Percentiles rank a stretch among this genome's conserved stretches.
These are phyloP conservation scores for Cyclotella kingstonii DNA, from an alignment of 108 stramenopile species.

Conservation along the genomic window DNA sequence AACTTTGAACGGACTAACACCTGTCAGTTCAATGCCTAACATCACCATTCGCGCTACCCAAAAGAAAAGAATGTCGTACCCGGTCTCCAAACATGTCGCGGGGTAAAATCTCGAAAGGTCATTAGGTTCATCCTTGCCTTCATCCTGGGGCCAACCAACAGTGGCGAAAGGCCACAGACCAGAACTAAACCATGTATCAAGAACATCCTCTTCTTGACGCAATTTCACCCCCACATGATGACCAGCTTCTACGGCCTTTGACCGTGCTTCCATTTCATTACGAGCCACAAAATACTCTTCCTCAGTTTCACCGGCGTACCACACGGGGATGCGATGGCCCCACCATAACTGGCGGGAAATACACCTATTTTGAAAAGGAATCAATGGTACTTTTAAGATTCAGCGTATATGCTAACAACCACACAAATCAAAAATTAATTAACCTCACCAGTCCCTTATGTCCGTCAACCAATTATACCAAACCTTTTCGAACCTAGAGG, in stretches of 20 bases:
- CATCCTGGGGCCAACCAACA: conserved; percentile 87
- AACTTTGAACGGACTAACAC: conserved; percentile 90
- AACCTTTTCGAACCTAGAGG: conserved; percentile 87
- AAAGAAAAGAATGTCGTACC: conserved; percentile 99
- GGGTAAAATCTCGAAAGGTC: conserved; percentile 93
- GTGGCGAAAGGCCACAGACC: conserved; percentile 98
- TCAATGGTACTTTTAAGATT: background rate
- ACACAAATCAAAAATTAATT: background rate
- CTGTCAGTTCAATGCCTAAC: conserved; percentile 93
- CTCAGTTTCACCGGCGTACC: conserved; percentile 79
- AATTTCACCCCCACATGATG: conserved; percentile 64
- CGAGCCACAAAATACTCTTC: conserved; percentile 85
- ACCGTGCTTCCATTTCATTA: conserved; percentile 79
- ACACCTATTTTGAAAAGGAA: conserved; percentile 30
- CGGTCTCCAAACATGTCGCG: conserved; percentile 94
- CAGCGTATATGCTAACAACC: background rate
- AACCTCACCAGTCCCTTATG: conserved; percentile 90
- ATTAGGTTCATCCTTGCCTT: conserved; percentile 51
- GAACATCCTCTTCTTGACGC: conserved; percentile 92
- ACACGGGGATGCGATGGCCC: conserved; percentile 97
- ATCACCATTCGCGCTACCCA: conserved; percentile 99
- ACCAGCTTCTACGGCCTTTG: conserved; percentile 64
- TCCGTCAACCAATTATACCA: conserved; percentile 94
- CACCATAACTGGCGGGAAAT: conserved; percentile 96
- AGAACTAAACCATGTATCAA: conserved; percentile 98